phyloP scores from a whole-genome alignment of 257 asterid genomes.

The Ehretia macrophylla region DNA sequence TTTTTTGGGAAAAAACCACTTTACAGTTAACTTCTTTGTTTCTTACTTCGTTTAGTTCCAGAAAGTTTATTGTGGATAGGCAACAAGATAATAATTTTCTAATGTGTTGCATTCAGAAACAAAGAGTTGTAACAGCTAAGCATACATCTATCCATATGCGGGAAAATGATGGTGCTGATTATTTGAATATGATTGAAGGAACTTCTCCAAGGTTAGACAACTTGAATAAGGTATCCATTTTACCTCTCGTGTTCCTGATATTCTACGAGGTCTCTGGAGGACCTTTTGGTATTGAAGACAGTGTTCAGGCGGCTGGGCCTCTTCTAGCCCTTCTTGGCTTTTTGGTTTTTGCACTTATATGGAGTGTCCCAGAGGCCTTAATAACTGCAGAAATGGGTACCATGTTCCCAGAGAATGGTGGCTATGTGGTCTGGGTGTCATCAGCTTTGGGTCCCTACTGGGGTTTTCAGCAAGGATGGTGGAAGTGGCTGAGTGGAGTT shows the following conservation, averaged over 20 bases:
- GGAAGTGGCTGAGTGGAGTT: conserved; percentile 72
- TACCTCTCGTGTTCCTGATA: conserved; percentile 34
- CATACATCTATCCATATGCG: neutral
- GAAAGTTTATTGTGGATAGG: too few relatives aligned
- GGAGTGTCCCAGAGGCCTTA: conserved; percentile 38
- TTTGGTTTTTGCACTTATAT: conserved; percentile 22
- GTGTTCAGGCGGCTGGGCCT: conserved; percentile 35
- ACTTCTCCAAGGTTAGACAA: conserved; percentile 18
- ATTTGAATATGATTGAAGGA: neutral
- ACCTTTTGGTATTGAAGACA: conserved; percentile 39
- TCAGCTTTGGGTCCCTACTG: conserved; percentile 35
- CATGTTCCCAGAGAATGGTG: conserved; percentile 38
- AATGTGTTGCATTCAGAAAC: too few relatives aligned
- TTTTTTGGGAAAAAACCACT: too few relatives aligned
- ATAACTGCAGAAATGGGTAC: conserved; percentile 37
- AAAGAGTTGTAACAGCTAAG: too few relatives aligned
- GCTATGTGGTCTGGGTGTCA: conserved; percentile 36
- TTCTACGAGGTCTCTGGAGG: conserved; percentile 42
- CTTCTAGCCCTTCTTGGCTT: conserved; percentile 32
- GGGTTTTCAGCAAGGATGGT: conserved; percentile 48
- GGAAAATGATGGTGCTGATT: conserved; percentile 6
- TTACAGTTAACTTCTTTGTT: too few relatives aligned
- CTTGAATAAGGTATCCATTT: conserved; percentile 13
- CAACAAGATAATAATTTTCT: too few relatives aligned
- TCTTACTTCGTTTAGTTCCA: too few relatives aligned